Conservation (phyloP, 2,329 filamentous ascomycete species). For the Colletotrichum chlorophyti region DNA sequence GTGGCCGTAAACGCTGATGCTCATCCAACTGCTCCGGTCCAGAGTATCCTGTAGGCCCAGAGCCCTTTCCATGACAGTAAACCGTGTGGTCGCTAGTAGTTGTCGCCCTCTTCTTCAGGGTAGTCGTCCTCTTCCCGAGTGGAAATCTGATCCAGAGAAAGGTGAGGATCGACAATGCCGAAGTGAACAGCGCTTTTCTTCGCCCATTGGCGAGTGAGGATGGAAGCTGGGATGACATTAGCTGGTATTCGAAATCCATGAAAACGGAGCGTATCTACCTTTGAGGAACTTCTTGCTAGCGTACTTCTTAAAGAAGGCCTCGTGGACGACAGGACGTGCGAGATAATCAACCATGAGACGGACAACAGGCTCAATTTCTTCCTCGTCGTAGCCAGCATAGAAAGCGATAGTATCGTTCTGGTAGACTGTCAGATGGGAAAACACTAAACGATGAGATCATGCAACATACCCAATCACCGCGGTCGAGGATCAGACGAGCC, state of each 20-base stretch:
- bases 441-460: neutral
- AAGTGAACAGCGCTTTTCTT: constrained; percentile 75
- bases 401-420: constrained; percentile 85
- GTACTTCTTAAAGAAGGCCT: constrained; percentile 99
- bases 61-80: constrained; percentile 29
- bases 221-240: constrained; percentile 69
- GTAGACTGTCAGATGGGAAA: constrained; percentile 37
- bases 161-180: constrained; percentile 57
- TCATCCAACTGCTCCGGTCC: constrained; percentile 31
- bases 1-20: constrained; percentile 28
- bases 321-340: constrained; percentile 85
- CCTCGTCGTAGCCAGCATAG: constrained; percentile 92
- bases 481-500: constrained; percentile 86
- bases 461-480: constrained; percentile 83
- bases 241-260: constrained; percentile 32
- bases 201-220: constrained; percentile 90
- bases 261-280: constrained; percentile 64
- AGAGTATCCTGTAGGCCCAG: constrained; percentile 35
- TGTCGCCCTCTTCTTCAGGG: constrained; percentile 37
- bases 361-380: constrained; percentile 92
- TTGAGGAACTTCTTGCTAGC: constrained; percentile 99
- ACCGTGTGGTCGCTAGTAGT: constrained; percentile 27
- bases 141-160: constrained; percentile 57
- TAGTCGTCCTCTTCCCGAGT: constrained; percentile 32
- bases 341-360: constrained; percentile 97